phyloP scores from a whole-genome alignment of 1,139 yeast species.

The Suhomyces choctaworum region DNA sequence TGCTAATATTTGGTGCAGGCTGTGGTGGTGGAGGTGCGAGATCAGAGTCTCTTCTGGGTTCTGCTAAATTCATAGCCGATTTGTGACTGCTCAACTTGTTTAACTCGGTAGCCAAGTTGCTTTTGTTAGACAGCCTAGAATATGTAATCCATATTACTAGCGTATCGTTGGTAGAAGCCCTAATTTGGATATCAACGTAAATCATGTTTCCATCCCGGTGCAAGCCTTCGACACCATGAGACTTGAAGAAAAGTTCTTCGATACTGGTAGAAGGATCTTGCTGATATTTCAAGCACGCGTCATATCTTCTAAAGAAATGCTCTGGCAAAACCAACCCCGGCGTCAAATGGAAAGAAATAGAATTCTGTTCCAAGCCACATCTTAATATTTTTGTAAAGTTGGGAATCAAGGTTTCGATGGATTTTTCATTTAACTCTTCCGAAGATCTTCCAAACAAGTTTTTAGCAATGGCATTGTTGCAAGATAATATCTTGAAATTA shows the following conservation, averaged over 20 bases:
- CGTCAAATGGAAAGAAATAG: conserved; percentile 44
- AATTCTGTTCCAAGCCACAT: conserved; percentile 44
- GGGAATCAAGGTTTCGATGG: conserved; percentile 65
- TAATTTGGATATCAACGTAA: conserved; percentile 73
- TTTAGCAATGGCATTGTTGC: conserved; percentile 76
- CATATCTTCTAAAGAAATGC: conserved; percentile 74
- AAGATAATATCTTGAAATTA: conserved; percentile 53
- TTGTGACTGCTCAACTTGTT: conserved; percentile 25
- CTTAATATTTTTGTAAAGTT: conserved; percentile 56
- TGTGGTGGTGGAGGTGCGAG: not conserved
- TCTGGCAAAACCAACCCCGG: conserved; percentile 73
- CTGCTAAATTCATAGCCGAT: conserved; percentile 22
- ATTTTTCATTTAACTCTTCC: conserved; percentile 47
- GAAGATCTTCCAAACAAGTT: conserved; percentile 70
- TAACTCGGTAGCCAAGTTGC: conserved; percentile 26
- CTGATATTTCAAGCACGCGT: conserved; percentile 28
- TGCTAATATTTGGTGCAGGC: too few relatives aligned
- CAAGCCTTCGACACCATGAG: conserved; percentile 64
- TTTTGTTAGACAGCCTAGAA: conserved; percentile 47
- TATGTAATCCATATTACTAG: conserved; percentile 87
- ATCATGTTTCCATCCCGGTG: conserved; percentile 70
- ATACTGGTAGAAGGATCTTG: conserved; percentile 14
- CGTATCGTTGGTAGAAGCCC: conserved; percentile 62
- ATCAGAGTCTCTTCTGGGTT: not conserved
- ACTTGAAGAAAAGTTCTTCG: conserved; percentile 51